phyloP scores from a whole-genome alignment of 202 grass and related monocot genomes.

The Setaria italica region DNA sequence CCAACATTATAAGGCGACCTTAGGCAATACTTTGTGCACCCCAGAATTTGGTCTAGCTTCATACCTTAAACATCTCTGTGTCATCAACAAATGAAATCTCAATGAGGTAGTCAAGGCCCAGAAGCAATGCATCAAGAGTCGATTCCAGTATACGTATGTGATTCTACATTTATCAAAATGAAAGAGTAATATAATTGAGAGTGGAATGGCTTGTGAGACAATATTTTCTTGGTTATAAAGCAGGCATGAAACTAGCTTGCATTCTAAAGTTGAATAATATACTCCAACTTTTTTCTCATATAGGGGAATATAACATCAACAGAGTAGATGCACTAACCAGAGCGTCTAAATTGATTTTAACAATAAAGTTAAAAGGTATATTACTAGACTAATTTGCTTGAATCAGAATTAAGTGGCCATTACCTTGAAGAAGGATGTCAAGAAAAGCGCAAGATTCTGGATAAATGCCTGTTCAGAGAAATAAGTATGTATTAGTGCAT shows the following conservation, averaged over 20 bases:
- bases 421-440: slow-evolving; percentile 96
- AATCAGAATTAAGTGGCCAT: slow-evolving; percentile 4
- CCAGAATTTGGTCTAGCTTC: background rate
- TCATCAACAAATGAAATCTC: slow-evolving; percentile 97
- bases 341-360: background rate
- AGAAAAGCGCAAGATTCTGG: slow-evolving; percentile 93
- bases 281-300: background rate
- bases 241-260: background rate
- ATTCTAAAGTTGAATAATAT: background rate
- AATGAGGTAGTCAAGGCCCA: slow-evolving; percentile 91
- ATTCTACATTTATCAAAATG: slow-evolving; percentile 48
- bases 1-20: slow-evolving; percentile 13
- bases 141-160: slow-evolving; percentile 82
- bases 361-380: background rate
- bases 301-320: slow-evolving; percentile 3
- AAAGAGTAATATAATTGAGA: slow-evolving; percentile 23
- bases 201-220: background rate
- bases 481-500: slow-evolving; percentile 29
- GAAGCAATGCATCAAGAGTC: slow-evolving; percentile 77
- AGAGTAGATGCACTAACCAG: background rate
- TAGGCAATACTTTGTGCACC: background rate
- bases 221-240: background rate
- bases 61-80: slow-evolving; percentile 96
- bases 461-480: slow-evolving; percentile 75
- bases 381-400: background rate